phyloP scores from a whole-genome alignment of 2,329 filamentous ascomycete species.

The Xylariaceae sp. region DNA sequence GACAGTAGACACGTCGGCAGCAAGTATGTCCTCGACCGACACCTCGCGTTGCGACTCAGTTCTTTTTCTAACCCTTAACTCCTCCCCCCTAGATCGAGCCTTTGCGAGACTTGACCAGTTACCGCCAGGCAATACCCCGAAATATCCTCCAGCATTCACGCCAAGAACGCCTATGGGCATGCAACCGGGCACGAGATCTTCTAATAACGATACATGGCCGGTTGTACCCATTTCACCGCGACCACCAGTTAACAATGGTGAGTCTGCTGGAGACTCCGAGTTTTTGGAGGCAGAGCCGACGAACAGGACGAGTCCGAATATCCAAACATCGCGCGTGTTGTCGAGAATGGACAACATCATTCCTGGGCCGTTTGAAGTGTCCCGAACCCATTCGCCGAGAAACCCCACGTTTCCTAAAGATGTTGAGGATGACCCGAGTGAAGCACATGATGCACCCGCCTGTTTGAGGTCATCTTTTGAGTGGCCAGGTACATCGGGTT shows the following conservation, averaged over 20 bases:
- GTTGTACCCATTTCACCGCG: conserved; percentile 41
- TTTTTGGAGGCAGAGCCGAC: conserved; percentile 37
- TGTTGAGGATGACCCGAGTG: conserved; percentile 21
- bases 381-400: conserved; percentile 32
- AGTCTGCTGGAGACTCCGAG: conserved; percentile 38
- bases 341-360: conserved; percentile 61
- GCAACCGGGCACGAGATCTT: conserved; percentile 40
- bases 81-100: conserved; percentile 42
- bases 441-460: conserved; percentile 23
- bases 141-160: conserved; percentile 57
- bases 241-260: conserved; percentile 47
- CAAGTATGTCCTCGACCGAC: conserved; percentile 44
- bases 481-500: conserved; percentile 30
- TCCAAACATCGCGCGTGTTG: conserved; percentile 41
- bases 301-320: conserved; percentile 46
- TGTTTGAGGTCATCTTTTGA: conserved; percentile 24
- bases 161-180: conserved; percentile 52
- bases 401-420: conserved; percentile 34
- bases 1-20: conserved; percentile 51
- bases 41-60: not conserved
- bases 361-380: conserved; percentile 59
- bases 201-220: conserved; percentile 41
- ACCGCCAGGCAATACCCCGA: conserved; percentile 58
- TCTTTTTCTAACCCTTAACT: conserved; percentile 30
- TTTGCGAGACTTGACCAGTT: conserved; percentile 53